Percentiles rank a stretch among this genome's conserved stretches.
These are phyloP conservation scores for Neospora caninum DNA, from an alignment of 169 alveolate genomes.

Conservation along the genomic window DNA sequence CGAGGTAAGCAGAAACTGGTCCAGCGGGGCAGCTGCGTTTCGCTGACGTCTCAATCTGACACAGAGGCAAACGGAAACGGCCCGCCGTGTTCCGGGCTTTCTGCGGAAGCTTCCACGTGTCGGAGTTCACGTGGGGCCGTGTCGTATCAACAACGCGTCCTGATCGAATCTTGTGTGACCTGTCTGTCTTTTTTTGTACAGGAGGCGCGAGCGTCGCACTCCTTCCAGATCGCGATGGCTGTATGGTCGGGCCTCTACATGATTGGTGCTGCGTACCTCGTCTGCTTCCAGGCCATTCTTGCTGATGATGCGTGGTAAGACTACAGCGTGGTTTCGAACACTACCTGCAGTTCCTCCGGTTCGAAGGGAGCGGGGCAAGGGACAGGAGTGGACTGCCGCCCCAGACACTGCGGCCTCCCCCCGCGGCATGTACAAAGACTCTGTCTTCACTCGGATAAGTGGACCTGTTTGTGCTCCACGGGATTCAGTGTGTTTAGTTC, in stretches of 20 bases:
- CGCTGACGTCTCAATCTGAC: neutral
- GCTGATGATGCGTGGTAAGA: slow-evolving; percentile 92
- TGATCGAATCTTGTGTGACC: neutral
- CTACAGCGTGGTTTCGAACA: neutral
- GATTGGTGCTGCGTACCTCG: slow-evolving; percentile 86
- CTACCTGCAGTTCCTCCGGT: neutral
- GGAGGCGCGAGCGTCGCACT: slow-evolving; percentile 79
- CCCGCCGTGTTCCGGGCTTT: neutral
- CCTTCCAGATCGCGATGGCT: slow-evolving; percentile 79
- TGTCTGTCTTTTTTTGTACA: neutral
- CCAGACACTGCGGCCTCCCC: neutral
- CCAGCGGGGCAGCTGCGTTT: neutral
- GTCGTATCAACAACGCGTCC: too few relatives aligned
- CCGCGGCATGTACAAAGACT: neutral
- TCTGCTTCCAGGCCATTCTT: slow-evolving; percentile 89
- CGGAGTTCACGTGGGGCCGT: too few relatives aligned
- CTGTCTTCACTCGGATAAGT: neutral
- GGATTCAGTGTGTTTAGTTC: neutral
- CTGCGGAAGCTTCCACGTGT: neutral
- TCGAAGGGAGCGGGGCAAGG: too few relatives aligned
- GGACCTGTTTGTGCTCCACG: too few relatives aligned
- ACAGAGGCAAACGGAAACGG: neutral
- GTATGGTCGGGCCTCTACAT: slow-evolving; percentile 82
- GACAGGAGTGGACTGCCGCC: neutral
- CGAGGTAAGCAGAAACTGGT: slow-evolving; percentile 71